Evolutionary conservation across 768 basidiomycete genomes (phyloP).

Genomic region (Boletus pseudopeckii): DNA sequence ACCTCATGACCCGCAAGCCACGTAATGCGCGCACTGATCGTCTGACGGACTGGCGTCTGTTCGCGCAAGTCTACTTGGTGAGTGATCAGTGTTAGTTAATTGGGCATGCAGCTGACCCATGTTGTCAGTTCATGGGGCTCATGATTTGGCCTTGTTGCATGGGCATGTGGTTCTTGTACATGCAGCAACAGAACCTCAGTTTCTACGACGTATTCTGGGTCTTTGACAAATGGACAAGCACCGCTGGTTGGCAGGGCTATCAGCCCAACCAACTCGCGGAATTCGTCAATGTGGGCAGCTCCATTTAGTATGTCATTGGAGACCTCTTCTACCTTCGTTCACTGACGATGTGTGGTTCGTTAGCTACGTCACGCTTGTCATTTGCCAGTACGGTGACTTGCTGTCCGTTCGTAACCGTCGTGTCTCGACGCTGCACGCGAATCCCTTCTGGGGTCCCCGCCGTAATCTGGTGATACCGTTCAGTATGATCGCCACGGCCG

Average conservation of each 20-base stretch:
- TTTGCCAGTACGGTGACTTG: conserved; percentile 26
- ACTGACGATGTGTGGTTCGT: background rate
- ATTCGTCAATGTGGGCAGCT: conserved; percentile 40
- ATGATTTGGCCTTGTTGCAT: conserved; percentile 45
- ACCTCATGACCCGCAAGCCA: conserved; percentile 47
- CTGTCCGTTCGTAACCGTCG: conserved; percentile 29
- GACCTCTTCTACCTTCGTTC: background rate
- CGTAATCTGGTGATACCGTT: conserved; percentile 33
- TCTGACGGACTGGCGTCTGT: conserved; percentile 46
- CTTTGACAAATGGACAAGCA: conserved; percentile 36
- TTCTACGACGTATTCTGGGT: conserved; percentile 37
- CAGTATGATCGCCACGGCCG: conserved; percentile 32
- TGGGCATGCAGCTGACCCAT: background rate
- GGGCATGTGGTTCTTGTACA: conserved; percentile 40
- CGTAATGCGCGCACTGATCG: conserved; percentile 47
- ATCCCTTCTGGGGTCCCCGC: conserved; percentile 37
- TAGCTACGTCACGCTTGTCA: conserved; percentile 37
- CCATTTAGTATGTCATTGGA: conserved; percentile 38
- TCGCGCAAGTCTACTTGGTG: conserved; percentile 47
- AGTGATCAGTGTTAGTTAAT: conserved; percentile 7
- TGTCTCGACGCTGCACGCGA: conserved; percentile 26
- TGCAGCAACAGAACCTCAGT: conserved; percentile 32
- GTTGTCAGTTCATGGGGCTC: conserved; percentile 38
- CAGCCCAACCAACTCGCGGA: conserved; percentile 29
- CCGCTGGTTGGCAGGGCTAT: conserved; percentile 37